Evolutionary conservation across 208 protist genomes (phyloP), one percentile per base, ranked within the genome.

Genomic region (Leishmania tarentolae): DNA sequence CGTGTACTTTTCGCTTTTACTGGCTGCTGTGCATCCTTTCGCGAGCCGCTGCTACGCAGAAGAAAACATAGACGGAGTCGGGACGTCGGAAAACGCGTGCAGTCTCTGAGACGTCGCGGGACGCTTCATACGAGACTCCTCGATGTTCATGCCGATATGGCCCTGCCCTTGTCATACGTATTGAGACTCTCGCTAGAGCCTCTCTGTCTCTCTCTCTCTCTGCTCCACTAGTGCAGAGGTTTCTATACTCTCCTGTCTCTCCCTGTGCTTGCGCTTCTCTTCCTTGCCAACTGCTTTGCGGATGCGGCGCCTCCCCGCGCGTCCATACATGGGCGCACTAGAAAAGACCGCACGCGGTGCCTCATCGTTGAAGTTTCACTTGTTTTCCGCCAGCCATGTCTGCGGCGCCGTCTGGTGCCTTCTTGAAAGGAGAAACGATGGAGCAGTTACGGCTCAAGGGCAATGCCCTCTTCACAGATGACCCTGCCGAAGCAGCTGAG

Each of bases 361-460:
- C 59, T 28, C 24, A 31, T 40, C 50, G 11, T 57, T 42, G 3
- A 7, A 7, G 28, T 19, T 8, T 76, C 35, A 6, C 11, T 17
- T 68, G 31, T 40, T 53, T n/a, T 74, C n/a, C 8, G 28, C 72
- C 35, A 17, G 44, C 50, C 35, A 56, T 76, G 50, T 13, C 72
- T 28, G 50, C 50, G 40, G 50, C 72, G 21, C 28, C 69, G 42
- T n/a, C 40, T 31, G 21, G 6, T 0, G 44, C n/a, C 24, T 73
- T 31, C 42, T 8, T 28, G 21, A 7, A 44, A 69, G 59, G n/a
- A 17, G 76, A 35, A 15, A 80, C 56, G 8, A 97, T 97, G 94
- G 89, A 95, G 79, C 83, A 90, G 68, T 80, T 97, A 0, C 86
- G 94, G 17, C 59, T 93, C 21, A 78, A 91, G 56, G 94, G 92